phyloP scores from a whole-genome alignment of 352 stramenopile genomes.

The Phytophthora melonis region DNA sequence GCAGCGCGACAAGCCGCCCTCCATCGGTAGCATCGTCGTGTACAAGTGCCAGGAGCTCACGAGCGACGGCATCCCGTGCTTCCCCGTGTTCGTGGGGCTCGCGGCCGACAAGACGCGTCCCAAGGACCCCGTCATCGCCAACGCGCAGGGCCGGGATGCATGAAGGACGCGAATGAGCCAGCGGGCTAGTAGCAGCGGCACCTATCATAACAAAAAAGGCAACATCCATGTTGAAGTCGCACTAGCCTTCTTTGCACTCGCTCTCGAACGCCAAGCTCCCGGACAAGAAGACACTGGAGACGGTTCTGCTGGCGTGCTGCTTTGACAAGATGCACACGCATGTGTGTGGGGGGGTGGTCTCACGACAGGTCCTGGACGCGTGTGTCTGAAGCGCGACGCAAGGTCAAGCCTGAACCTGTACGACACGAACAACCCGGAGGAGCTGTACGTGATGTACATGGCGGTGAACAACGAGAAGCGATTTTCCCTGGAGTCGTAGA shows the following conservation, averaged over 20 bases:
- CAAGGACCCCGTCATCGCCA: slow-evolving; percentile 64
- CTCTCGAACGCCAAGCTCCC: slow-evolving; percentile 58
- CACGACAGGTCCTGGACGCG: slow-evolving; percentile 59
- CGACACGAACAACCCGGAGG: slow-evolving; percentile 71
- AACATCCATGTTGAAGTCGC: not conserved
- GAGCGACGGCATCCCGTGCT: slow-evolving; percentile 70
- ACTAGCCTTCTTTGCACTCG: slow-evolving; percentile 17
- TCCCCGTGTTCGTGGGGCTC: slow-evolving; percentile 74
- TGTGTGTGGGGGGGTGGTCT: slow-evolving; percentile 83
- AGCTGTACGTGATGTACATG: slow-evolving; percentile 84
- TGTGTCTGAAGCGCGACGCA: slow-evolving; percentile 85
- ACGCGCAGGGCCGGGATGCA: slow-evolving; percentile 24
- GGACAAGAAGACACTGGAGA: slow-evolving; percentile 77
- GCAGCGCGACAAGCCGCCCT: slow-evolving; percentile 55
- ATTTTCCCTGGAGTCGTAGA: slow-evolving; percentile 85
- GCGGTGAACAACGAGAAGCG: slow-evolving; percentile 80
- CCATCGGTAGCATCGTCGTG: slow-evolving; percentile 71
- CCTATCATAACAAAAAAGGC: too few relatives aligned
- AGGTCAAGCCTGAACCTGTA: slow-evolving; percentile 87
- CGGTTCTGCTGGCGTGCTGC: slow-evolving; percentile 68
- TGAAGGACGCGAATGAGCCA: too few relatives aligned
- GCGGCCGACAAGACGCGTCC: slow-evolving; percentile 61
- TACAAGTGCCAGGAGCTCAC: slow-evolving; percentile 88
- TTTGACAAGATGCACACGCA: slow-evolving; percentile 90
- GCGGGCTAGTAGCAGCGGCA: too few relatives aligned